Conservation (phyloP, 2,329 filamentous ascomycete species). For the Sporothrix pallida region DNA sequence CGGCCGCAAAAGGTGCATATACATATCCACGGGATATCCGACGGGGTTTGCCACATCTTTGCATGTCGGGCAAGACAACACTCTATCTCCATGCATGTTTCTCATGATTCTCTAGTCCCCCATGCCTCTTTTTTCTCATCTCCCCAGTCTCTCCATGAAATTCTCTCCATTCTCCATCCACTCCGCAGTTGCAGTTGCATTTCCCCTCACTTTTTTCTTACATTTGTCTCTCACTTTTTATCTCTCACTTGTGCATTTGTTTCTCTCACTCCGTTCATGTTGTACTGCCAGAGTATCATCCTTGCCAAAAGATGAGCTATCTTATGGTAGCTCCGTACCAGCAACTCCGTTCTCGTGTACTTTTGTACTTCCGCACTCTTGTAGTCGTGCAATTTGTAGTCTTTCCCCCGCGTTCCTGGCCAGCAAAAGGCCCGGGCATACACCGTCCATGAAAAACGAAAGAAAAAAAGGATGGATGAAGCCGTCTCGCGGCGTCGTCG, state of each 20-base stretch:
- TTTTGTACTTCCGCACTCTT: neutral
- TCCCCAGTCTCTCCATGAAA: neutral
- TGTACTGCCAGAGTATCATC: conserved; percentile 6
- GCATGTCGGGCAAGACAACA: neutral
- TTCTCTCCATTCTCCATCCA: neutral
- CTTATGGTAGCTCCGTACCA: neutral
- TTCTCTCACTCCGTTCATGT: neutral
- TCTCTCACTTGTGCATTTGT: neutral
- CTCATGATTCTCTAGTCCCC: neutral
- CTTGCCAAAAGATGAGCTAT: no score
- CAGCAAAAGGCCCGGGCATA: neutral
- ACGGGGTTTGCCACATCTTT: neutral
- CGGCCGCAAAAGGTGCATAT: no score
- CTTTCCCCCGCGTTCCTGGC: neutral
- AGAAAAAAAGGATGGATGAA: neutral
- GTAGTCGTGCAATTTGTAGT: neutral
- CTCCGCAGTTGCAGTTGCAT: neutral
- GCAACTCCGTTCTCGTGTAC: neutral
- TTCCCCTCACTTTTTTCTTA: neutral
- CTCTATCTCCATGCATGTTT: neutral
- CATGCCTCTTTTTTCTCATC: neutral
- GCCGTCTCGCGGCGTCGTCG: neutral
- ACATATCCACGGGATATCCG: neutral
- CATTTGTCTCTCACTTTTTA: neutral
- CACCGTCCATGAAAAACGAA: neutral